Conservation (phyloP, 1,284 basidiomycete genomes). For the Sphagnurus paluster region DNA sequence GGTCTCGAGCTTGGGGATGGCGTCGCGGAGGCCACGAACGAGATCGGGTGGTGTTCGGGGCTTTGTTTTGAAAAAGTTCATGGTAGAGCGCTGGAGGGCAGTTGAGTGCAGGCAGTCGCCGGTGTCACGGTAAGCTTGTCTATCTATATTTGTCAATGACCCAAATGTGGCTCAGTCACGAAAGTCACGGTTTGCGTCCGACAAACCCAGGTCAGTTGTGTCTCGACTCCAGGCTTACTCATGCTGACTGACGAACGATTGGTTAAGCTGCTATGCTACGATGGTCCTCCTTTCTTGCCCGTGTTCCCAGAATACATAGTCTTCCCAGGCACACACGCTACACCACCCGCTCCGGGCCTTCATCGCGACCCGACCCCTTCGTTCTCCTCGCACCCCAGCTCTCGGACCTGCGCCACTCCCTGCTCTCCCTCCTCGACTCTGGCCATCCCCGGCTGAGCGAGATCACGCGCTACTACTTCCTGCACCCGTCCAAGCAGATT, state of each 20-base stretch:
- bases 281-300: constrained; percentile 10
- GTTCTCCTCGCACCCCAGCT: constrained; percentile 74
- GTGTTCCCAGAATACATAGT: constrained; percentile 8
- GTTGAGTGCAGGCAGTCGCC: constrained; percentile 6
- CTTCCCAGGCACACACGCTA: constrained; percentile 2
- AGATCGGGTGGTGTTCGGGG: constrained; percentile 83
- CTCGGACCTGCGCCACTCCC: constrained; percentile 67
- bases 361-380: constrained; percentile 56
- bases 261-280: constrained; percentile 6
- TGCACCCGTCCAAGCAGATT: constrained; percentile 89
- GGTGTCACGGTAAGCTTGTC: constrained; percentile 11
- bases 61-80: constrained; percentile 97
- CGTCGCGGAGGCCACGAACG: constrained; percentile 77
- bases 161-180: no score
- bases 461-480: constrained; percentile 95
- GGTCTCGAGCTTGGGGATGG: constrained; percentile 74
- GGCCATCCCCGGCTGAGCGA: constrained; percentile 86
- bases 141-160: no score
- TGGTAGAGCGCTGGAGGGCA: constrained; percentile 29
- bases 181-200: background rate
- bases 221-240: background rate
- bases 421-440: constrained; percentile 83
- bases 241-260: background rate
- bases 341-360: background rate
- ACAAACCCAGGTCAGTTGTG: background rate